Conservation (phyloP, 345 rosid genomes). For the Adansonia digitata region DNA sequence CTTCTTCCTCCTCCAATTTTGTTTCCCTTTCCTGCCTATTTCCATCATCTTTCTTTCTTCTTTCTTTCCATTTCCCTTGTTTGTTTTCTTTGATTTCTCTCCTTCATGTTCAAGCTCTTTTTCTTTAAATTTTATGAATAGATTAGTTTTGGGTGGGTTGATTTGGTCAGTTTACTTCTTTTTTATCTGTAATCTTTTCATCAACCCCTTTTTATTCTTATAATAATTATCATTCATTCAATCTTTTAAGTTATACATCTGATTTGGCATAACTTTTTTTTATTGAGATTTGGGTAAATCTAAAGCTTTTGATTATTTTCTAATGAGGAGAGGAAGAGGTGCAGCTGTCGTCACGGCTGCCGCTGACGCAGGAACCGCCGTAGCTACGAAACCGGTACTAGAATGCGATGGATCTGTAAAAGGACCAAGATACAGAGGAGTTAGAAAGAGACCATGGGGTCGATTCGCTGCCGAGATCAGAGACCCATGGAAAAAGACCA, state of each 20-base stretch:
- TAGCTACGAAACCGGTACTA: constrained; percentile 27
- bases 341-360: constrained; percentile 16
- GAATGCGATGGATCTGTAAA: constrained; percentile 10
- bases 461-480: constrained; percentile 92
- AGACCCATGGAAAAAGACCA: constrained; percentile 72
- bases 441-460: constrained; percentile 86
- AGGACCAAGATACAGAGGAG: constrained; percentile 82
- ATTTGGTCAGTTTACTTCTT: neutral
- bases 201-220: neutral
- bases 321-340: constrained; percentile 67
- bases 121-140: neutral
- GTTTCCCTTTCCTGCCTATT: constrained; percentile 11
- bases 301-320: neutral
- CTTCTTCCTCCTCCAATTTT: constrained; percentile 10
- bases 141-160: constrained; percentile 7
- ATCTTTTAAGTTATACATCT: neutral
- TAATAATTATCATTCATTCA: neutral
- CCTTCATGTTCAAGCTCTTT: neutral
- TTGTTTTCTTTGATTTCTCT: neutral
- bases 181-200: neutral
- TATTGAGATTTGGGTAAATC: neutral
- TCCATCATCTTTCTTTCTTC: constrained; percentile 11
- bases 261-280: neutral
- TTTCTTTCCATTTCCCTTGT: neutral
- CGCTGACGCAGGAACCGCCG: constrained; percentile 21